Percentiles rank a stretch among this genome's conserved stretches.
phyloP scores from a whole-genome alignment of 2,329 filamentous ascomycete genomes.

The Colletotrichum falcatum region DNA sequence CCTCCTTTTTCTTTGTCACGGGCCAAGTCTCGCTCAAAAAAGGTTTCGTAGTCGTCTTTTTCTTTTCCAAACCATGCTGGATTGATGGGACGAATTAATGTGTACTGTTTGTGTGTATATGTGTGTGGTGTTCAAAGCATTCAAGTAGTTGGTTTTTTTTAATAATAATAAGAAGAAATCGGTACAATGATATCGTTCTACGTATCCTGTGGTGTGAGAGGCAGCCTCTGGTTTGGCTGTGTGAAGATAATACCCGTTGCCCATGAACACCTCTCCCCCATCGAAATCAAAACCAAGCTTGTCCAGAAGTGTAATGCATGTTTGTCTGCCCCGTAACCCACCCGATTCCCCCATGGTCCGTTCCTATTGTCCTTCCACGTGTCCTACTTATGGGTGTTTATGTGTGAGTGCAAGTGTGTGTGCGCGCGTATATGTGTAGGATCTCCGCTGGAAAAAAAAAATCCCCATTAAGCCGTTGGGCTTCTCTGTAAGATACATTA shows the following conservation, averaged over 20 bases:
- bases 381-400: conserved; percentile 3
- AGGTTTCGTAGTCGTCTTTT: background rate
- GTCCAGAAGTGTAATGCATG: conserved; percentile 12
- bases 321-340: conserved; percentile 11
- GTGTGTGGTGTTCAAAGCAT: background rate
- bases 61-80: background rate
- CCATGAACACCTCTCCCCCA: conserved; percentile 11
- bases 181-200: conserved; percentile 40
- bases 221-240: conserved; percentile 30
- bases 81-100: background rate
- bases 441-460: background rate
- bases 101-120: background rate
- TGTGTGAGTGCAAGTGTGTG: background rate
- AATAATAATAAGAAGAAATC: background rate
- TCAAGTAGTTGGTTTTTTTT: background rate
- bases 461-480: background rate
- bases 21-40: background rate
- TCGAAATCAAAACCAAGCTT: background rate
- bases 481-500: conserved; percentile 11
- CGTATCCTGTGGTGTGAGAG: conserved; percentile 27
- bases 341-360: background rate
- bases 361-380: background rate
- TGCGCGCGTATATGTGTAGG: background rate
- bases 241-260: background rate
- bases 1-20: background rate